A percentile compares a stretch with the other conserved stretches of the same genome.
Evolutionary conservation across 2,329 filamentous ascomycete genomes (phyloP).

Genomic region (Leptographium procerum): DNA sequence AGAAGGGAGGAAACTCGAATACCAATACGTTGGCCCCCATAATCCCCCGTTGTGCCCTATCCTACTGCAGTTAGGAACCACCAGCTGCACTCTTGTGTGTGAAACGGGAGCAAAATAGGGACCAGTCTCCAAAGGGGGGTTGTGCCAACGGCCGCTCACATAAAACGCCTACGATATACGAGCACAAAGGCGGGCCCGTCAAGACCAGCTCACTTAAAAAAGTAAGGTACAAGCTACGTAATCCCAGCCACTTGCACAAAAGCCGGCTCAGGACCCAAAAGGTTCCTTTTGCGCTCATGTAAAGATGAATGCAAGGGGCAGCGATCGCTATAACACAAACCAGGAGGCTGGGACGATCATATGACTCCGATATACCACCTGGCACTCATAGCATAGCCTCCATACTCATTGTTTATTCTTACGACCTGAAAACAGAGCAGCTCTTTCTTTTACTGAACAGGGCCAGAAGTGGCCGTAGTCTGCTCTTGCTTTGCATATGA

Average conservation of each 20-base stretch:
- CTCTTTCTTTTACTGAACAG: too few relatives aligned
- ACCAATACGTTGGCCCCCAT: not conserved
- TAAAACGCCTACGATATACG: too few relatives aligned
- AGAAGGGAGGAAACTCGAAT: not conserved
- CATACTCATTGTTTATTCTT: not conserved
- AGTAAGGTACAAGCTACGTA: too few relatives aligned
- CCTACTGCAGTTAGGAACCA: not conserved
- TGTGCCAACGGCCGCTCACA: too few relatives aligned
- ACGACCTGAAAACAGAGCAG: not conserved
- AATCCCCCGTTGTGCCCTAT: too few relatives aligned
- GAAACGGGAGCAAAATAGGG: not conserved
- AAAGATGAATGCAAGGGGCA: too few relatives aligned
- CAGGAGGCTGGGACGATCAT: not conserved
- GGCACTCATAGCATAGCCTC: not conserved
- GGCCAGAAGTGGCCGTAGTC: too few relatives aligned
- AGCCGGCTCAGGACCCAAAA: too few relatives aligned
- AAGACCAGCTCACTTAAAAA: too few relatives aligned
- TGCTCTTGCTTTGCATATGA: not conserved
- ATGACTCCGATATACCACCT: not conserved
- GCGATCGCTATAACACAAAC: not conserved
- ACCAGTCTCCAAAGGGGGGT: not conserved
- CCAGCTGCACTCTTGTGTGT: not conserved
- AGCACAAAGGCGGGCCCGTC: too few relatives aligned
- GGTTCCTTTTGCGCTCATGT: too few relatives aligned
- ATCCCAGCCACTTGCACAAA: too few relatives aligned